Evolutionary conservation across 352 stramenopile genomes (phyloP).

Genomic region (Poterioochromonas sp.): DNA sequence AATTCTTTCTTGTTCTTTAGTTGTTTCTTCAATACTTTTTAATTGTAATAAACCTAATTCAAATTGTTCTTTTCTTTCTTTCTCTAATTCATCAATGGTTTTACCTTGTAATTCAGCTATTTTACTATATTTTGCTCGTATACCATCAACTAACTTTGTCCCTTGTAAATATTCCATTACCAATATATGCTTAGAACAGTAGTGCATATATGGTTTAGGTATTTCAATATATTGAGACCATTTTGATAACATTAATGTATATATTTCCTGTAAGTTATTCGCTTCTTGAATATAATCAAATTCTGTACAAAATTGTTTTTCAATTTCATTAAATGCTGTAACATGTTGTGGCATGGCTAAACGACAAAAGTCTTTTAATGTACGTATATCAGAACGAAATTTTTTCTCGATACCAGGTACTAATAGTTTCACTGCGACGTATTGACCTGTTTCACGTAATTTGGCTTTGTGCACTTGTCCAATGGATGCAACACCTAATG

Average conservation of each 20-base stretch:
- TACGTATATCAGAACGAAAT: constrained; percentile 75
- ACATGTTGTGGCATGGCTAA: constrained; percentile 68
- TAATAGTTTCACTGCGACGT: constrained; percentile 95
- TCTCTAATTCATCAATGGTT: constrained; percentile 59
- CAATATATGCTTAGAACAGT: constrained; percentile 72
- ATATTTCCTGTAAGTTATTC: constrained; percentile 54
- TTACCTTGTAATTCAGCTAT: constrained; percentile 52
- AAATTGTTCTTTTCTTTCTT: neutral
- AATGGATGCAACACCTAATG: constrained; percentile 92
- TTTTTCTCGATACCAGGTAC: constrained; percentile 66
- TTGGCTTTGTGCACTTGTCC: constrained; percentile 88
- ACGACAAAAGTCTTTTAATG: constrained; percentile 70
- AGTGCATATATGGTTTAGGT: constrained; percentile 53
- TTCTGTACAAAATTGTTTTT: constrained; percentile 73
- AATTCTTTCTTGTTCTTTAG: neutral
- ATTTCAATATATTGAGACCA: constrained; percentile 35
- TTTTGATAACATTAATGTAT: neutral
- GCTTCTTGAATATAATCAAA: constrained; percentile 72
- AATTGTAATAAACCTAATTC: neutral
- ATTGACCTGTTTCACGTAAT: constrained; percentile 60
- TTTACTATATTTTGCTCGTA: constrained; percentile 65
- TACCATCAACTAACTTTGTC: constrained; percentile 66
- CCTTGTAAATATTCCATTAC: constrained; percentile 75
- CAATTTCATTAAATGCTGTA: constrained; percentile 65
- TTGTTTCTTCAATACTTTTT: neutral